Evolutionary conservation across 345 rosid genomes (phyloP).

Genomic region (Jatropha curcas): DNA sequence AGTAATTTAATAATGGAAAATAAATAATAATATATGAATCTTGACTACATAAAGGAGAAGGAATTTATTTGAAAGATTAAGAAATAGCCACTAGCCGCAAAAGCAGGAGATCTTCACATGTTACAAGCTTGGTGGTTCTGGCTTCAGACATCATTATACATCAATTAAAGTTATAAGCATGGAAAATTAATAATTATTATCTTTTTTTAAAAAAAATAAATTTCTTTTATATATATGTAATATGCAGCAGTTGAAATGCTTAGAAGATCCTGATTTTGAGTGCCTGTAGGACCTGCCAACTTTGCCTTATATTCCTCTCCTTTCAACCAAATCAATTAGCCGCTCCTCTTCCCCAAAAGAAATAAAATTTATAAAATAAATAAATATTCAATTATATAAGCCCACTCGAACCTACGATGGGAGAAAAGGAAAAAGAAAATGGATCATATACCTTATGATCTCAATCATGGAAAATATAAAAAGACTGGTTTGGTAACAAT

Average conservation of each 20-base stretch:
- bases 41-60: neutral
- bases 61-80: neutral
- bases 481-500: no score
- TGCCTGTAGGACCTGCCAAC: slow-evolving; percentile 30
- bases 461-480: no score
- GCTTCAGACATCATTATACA: slow-evolving; percentile 41
- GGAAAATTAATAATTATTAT: slow-evolving; percentile 18
- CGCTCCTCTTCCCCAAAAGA: neutral
- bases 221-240: neutral
- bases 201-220: slow-evolving; percentile 3
- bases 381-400: neutral
- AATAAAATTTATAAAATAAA: neutral
- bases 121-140: slow-evolving; percentile 22
- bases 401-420: neutral
- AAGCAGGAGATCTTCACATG: slow-evolving; percentile 62
- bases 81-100: slow-evolving; percentile 44
- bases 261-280: slow-evolving; percentile 38
- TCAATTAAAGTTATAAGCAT: slow-evolving; percentile 38
- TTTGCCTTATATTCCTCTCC: slow-evolving; percentile 17
- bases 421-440: neutral
- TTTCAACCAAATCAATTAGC: neutral
- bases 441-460: no score
- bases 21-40: neutral
- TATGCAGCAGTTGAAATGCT: slow-evolving; percentile 21
- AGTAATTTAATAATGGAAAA: neutral